phyloP scores from a whole-genome alignment of 1,284 basidiomycete genomes.

The Grifola frondosa region DNA sequence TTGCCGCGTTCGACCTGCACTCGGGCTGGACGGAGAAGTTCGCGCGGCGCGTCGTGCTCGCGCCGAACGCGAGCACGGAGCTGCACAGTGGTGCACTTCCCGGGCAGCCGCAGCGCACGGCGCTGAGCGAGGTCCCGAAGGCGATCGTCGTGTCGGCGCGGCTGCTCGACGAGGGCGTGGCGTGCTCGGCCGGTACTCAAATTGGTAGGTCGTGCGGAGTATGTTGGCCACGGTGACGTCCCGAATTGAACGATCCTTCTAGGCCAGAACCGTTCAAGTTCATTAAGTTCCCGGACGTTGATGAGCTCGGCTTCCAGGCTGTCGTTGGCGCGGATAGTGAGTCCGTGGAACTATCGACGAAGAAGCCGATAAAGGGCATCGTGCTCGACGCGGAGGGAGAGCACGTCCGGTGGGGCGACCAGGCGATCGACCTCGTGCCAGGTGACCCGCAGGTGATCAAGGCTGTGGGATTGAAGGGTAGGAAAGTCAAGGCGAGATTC shows the following conservation, averaged over 20 bases:
- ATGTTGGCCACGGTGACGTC: background rate
- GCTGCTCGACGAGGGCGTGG: constrained; percentile 55
- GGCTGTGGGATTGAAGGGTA: constrained; percentile 65
- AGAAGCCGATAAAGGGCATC: constrained; percentile 81
- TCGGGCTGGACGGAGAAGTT: constrained; percentile 58
- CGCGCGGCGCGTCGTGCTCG: constrained; percentile 52
- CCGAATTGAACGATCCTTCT: constrained; percentile 10
- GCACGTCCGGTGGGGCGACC: constrained; percentile 79
- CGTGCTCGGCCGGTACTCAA: constrained; percentile 76
- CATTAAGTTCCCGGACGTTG: constrained; percentile 71
- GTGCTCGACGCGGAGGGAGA: constrained; percentile 75
- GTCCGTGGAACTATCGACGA: constrained; percentile 56
- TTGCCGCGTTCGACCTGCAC: constrained; percentile 69
- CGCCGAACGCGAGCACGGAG: constrained; percentile 81
- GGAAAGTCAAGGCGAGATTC: constrained; percentile 64
- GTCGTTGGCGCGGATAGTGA: constrained; percentile 55
- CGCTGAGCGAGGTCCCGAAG: constrained; percentile 62
- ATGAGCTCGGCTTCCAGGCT: constrained; percentile 58
- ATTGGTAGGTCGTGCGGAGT: constrained; percentile 63
- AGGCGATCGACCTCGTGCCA: constrained; percentile 85
- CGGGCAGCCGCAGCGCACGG: constrained; percentile 67
- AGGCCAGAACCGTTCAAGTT: constrained; percentile 94
- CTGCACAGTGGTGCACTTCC: constrained; percentile 69
- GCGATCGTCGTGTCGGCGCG: constrained; percentile 77
- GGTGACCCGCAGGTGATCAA: constrained; percentile 72